These are phyloP conservation scores for Fraxinus sp. DNA, from an alignment of 305 asterid genomes.

Conservation along the genomic window DNA sequence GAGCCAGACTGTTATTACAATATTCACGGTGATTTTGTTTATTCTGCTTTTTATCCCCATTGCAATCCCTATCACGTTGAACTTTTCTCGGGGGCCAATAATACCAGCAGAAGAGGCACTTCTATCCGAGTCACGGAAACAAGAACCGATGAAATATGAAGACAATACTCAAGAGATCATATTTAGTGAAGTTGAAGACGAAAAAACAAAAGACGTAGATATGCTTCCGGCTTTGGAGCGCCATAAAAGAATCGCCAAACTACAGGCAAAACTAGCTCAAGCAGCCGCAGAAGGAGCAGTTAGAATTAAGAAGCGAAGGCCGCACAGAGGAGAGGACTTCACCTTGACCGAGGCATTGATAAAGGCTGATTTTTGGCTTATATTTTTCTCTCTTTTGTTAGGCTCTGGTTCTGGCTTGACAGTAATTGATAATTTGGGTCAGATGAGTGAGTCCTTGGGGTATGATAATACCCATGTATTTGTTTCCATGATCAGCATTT, in stretches of 20 bases:
- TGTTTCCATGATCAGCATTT: slow-evolving; percentile 56
- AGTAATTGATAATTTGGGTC: slow-evolving; percentile 53
- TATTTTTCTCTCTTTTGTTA: slow-evolving; percentile 48
- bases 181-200: slow-evolving; percentile 54
- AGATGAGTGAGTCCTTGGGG: slow-evolving; percentile 55
- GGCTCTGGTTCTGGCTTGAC: slow-evolving; percentile 57
- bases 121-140: slow-evolving; percentile 29
- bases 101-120: slow-evolving; percentile 38
- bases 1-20: slow-evolving; percentile 25
- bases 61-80: slow-evolving; percentile 36
- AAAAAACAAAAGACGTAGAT: slow-evolving; percentile 40
- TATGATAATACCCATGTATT: slow-evolving; percentile 49
- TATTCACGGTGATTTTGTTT: slow-evolving; percentile 35
- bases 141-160: slow-evolving; percentile 27
- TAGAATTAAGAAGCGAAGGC: slow-evolving; percentile 47
- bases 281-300: slow-evolving; percentile 60
- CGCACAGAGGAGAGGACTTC: slow-evolving; percentile 54
- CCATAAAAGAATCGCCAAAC: slow-evolving; percentile 42
- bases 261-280: slow-evolving; percentile 43
- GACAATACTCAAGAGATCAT: slow-evolving; percentile 32
- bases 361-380: slow-evolving; percentile 52
- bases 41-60: slow-evolving; percentile 39
- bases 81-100: slow-evolving; percentile 27
- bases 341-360: slow-evolving; percentile 47
- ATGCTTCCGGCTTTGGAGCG: slow-evolving; percentile 49